Evolutionary conservation across 495 filamentous ascomycete species (phyloP).

Genomic region (Cairneyella variabilis): DNA sequence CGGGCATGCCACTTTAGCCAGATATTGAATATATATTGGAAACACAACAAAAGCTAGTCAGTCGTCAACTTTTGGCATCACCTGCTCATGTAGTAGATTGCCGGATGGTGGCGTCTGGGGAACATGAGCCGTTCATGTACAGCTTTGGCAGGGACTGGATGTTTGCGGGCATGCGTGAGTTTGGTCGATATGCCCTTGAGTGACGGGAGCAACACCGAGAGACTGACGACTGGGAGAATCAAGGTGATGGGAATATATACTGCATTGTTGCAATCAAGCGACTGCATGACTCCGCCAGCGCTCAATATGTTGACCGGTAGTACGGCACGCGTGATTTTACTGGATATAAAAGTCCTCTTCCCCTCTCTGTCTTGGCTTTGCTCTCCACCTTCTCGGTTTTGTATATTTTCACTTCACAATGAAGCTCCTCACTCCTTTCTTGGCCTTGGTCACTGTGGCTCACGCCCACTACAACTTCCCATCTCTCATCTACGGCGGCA

Average conservation of each 20-base stretch:
- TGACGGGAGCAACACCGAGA: neutral
- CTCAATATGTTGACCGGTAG: neutral
- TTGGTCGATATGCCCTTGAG: neutral
- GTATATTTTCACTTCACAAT: constrained; percentile 3
- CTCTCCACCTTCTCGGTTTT: neutral
- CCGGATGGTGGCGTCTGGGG: neutral
- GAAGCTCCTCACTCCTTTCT: constrained; percentile 2
- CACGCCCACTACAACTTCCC: constrained; percentile 14
- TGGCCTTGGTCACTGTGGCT: constrained; percentile 2
- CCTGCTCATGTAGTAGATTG: neutral
- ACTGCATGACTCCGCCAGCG: neutral
- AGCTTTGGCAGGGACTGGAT: too few relatives aligned
- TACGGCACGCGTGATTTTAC: neutral
- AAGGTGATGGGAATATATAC: neutral
- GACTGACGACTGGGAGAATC: neutral
- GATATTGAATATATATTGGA: neutral
- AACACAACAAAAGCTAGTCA: neutral
- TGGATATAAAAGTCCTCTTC: neutral
- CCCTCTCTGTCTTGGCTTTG: neutral
- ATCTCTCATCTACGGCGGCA: constrained; percentile 8
- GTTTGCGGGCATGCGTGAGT: neutral
- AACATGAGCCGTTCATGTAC: neutral
- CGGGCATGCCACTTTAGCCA: neutral
- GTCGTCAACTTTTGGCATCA: neutral
- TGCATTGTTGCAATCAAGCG: neutral